phyloP scores from a whole-genome alignment of 1,284 basidiomycete species.

The Malassezia equina region DNA sequence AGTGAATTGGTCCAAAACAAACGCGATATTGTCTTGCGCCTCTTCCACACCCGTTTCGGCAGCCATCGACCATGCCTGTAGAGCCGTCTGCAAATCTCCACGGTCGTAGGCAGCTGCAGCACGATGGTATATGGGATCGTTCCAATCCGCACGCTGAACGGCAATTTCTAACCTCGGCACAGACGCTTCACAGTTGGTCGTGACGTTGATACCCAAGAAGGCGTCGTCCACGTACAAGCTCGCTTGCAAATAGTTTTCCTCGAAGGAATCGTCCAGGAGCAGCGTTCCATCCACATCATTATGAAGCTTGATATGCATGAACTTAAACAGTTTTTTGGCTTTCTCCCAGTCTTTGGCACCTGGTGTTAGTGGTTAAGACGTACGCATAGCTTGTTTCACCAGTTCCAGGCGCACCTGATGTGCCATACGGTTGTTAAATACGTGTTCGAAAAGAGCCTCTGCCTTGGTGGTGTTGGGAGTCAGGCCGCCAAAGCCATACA shows the following conservation, averaged over 20 bases:
- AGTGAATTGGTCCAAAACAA: slow-evolving; percentile 64
- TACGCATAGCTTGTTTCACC: not conserved
- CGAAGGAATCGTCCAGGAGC: not conserved
- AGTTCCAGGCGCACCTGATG: not conserved
- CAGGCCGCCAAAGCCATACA: slow-evolving; percentile 68
- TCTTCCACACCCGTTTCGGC: slow-evolving; percentile 76
- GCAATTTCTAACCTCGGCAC: slow-evolving; percentile 54
- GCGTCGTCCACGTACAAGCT: not conserved
- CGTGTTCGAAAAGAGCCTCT: not conserved
- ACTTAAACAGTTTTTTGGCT: not conserved
- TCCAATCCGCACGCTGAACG: slow-evolving; percentile 41
- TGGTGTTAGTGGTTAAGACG: not conserved
- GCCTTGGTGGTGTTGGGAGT: not conserved
- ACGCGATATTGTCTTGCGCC: slow-evolving; percentile 92
- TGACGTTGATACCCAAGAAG: not conserved
- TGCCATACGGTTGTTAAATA: not conserved
- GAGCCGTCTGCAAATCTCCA: slow-evolving; percentile 26
- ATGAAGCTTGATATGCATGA: not conserved
- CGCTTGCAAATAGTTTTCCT: not conserved
- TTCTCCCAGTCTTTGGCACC: not conserved
- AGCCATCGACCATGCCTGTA: slow-evolving; percentile 65
- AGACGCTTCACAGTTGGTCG: not conserved
- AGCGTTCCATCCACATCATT: not conserved
- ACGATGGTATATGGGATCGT: slow-evolving; percentile 33
- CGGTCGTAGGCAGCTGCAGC: slow-evolving; percentile 40